Evolutionary conservation across 108 stramenopile species (phyloP), one percentile per base, ranked within the genome.

Genomic region (Asterionellopsis glacialis): DNA sequence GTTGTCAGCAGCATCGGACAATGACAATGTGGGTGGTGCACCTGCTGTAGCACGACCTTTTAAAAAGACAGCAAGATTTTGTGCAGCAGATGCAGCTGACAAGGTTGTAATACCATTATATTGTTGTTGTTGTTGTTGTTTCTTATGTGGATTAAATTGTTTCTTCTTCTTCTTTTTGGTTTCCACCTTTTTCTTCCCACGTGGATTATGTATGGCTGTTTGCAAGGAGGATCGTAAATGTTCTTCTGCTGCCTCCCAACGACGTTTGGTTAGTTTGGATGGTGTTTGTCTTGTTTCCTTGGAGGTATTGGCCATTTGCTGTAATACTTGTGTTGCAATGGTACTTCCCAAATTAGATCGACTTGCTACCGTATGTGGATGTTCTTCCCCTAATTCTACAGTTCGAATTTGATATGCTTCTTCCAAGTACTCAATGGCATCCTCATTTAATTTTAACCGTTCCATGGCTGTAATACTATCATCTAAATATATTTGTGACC

Each of bases 21-120:
- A n/a, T n/a, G n/a, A n/a, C n/a, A n/a, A n/a, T n/a, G n/a, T n/a
- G n/a, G 33, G 5, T 5, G 33, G 33, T 7, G 69, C 65, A 79
- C 70, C 61, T 59, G 60, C 79, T 69, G 67, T 83, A 70, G 73
- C 83, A 57, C 78, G 67, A 38, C 68, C 53, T 67, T 90, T 93
- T 21, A 90, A 68, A 74, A 93, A 88, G 28, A 93, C 84, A 40
- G 91, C 91, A 40, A 93, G 65, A 64, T 93, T 90, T 60, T 93
- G 91, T 16, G 83, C 91, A 23, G 88, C 88, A n/a, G 87, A 68
- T 38, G 91, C 88, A 18, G 88, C 82, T 0, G 88, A 86, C 5
- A 90, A 71, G 11, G 91, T 93, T 53, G 71, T 33, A 57, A 64
- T 52, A 14, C 50, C 44, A 25, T 14, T 44, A 23, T 47, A 41